phyloP scores from a whole-genome alignment of 2,329 filamentous ascomycete genomes.

The Trichothecium roseum region DNA sequence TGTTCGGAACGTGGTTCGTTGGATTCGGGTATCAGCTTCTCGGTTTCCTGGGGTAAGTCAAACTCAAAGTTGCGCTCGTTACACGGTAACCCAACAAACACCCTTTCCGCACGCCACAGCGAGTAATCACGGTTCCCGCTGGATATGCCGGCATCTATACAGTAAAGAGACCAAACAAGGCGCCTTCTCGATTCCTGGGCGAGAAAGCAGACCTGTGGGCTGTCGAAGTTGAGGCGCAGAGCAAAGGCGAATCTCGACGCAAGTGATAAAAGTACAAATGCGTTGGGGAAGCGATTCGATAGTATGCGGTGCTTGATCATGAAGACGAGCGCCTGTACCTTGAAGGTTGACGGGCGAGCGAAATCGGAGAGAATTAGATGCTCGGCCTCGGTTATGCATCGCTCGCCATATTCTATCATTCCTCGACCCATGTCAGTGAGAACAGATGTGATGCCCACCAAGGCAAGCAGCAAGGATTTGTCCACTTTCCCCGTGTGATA shows the following conservation, averaged over 20 bases:
- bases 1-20: constrained; percentile 27
- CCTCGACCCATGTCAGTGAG: constrained; percentile 44
- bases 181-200: constrained; percentile 31
- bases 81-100: constrained; percentile 30
- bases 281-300: constrained; percentile 30
- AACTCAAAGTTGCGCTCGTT: constrained; percentile 41
- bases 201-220: constrained; percentile 26
- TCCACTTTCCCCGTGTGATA: constrained; percentile 48
- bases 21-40: constrained; percentile 35
- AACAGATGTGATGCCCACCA: constrained; percentile 45
- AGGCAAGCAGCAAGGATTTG: constrained; percentile 39
- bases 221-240: constrained; percentile 31
- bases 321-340: constrained; percentile 37
- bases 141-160: constrained; percentile 30
- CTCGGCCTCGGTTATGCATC: constrained; percentile 45
- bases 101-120: constrained; percentile 29
- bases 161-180: constrained; percentile 34
- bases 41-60: constrained; percentile 43
- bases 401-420: constrained; percentile 39
- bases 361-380: constrained; percentile 40
- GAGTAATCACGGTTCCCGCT: constrained; percentile 33
- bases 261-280: constrained; percentile 32
- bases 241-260: constrained; percentile 32
- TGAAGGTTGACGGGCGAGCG: constrained; percentile 44
- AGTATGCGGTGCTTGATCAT: constrained; percentile 34